Conservation (phyloP, 139 green algal genomes). For the Micractinium sp. region DNA sequence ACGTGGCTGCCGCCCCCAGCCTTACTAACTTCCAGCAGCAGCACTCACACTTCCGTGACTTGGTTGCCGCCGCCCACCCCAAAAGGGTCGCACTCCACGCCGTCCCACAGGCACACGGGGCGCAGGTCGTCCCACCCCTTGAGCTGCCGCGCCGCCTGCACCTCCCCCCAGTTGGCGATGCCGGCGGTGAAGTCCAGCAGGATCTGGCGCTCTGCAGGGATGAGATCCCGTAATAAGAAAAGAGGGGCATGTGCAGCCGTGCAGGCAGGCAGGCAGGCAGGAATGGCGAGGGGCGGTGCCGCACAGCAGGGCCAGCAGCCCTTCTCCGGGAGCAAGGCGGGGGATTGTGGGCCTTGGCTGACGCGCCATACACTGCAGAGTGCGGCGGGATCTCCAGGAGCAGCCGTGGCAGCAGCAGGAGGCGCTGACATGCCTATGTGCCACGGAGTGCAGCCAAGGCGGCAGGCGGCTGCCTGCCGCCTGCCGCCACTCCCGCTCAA, state of each 20-base stretch:
- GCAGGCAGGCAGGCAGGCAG: neutral
- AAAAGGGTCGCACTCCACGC: slow-evolving; percentile 12
- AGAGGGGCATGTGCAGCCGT: neutral
- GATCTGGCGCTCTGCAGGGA: neutral
- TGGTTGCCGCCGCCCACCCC: neutral
- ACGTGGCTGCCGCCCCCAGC: neutral
- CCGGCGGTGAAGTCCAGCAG: neutral
- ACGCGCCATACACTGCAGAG: no score
- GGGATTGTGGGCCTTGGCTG: no score
- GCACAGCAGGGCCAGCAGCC: no score
- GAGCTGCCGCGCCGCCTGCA: neutral
- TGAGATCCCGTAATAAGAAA: no score
- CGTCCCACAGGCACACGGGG: slow-evolving; percentile 15
- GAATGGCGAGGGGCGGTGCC: neutral
- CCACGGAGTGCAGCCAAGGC: no score
- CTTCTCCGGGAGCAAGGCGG: neutral
- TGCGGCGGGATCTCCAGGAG: no score
- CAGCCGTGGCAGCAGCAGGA: neutral
- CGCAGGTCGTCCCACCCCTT: neutral
- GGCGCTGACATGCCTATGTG: neutral
- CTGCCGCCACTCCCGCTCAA: no score
- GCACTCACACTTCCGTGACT: neutral
- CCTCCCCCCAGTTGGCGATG: slow-evolving; percentile 23
- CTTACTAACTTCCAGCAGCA: neutral
- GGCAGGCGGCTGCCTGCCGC: no score